Percentiles rank a stretch among this genome's conserved stretches.
Evolutionary conservation across 2,329 filamentous ascomycete species (phyloP).

Genomic region (Coniochaeta sp.): DNA sequence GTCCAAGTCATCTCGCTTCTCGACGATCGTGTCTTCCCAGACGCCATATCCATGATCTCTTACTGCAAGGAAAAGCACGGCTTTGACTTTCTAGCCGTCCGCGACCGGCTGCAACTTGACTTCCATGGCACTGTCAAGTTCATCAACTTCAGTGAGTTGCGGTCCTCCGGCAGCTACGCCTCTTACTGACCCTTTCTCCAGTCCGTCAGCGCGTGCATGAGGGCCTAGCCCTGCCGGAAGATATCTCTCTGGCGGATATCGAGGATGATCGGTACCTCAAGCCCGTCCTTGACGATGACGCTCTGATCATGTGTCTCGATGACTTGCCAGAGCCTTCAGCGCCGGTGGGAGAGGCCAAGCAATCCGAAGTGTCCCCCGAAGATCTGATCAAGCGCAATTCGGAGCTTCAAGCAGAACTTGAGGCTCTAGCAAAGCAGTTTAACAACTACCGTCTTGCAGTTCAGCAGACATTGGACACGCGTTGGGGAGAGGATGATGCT

Average conservation of each 20-base stretch:
- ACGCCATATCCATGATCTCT: conserved; percentile 57
- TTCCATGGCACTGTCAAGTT: conserved; percentile 69
- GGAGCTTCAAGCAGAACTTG: conserved; percentile 54
- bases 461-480: conserved; percentile 58
- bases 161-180: neutral
- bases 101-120: conserved; percentile 54
- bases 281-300: conserved; percentile 83
- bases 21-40: conserved; percentile 57
- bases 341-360: conserved; percentile 10
- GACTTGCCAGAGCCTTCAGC: conserved; percentile 54
- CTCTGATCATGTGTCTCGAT: conserved; percentile 79
- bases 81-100: conserved; percentile 59
- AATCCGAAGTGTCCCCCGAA: conserved; percentile 16
- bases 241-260: conserved; percentile 56
- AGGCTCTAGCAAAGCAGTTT: conserved; percentile 53
- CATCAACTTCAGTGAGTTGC: conserved; percentile 55
- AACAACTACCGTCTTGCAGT: conserved; percentile 59
- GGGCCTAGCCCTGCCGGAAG: conserved; percentile 39
- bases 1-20: conserved; percentile 61
- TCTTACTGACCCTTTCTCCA: conserved; percentile 13
- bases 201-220: conserved; percentile 41
- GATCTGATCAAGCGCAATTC: conserved; percentile 41
- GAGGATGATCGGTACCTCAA: conserved; percentile 75
- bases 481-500: conserved; percentile 50
- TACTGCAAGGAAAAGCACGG: conserved; percentile 59